phyloP scores from a whole-genome alignment of 2,329 filamentous ascomycete species.

The Magnaporthiopsis rhizophila region DNA sequence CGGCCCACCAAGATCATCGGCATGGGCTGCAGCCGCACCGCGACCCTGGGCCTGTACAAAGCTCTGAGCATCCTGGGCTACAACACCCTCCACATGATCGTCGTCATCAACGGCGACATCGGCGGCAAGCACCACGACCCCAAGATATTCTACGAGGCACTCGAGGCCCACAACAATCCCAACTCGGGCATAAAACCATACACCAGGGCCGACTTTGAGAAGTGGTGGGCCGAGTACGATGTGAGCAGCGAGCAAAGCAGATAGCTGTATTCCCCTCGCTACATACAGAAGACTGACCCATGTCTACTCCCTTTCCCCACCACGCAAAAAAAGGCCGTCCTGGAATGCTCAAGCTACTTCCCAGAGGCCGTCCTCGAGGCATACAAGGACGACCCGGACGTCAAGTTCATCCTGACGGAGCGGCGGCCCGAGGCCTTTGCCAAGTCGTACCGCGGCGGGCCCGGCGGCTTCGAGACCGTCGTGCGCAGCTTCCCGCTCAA shows the following conservation, averaged over 20 bases:
- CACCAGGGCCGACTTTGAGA: conserved; percentile 18
- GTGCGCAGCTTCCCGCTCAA: conserved; percentile 18
- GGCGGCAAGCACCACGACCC: conserved; percentile 9
- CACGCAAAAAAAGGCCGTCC: conserved; percentile 9
- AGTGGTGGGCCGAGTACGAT: conserved; percentile 19
- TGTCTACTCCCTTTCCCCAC: too few species aligned
- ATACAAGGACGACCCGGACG: conserved; percentile 24
- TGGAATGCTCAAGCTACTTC: conserved; percentile 24
- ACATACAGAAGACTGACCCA: too few species aligned
- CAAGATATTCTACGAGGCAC: conserved; percentile 14
- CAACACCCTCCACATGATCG: conserved; percentile 17
- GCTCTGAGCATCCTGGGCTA: conserved; percentile 18
- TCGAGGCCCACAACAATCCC: conserved; percentile 11
- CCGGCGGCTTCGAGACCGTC: too few species aligned
- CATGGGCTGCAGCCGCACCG: conserved; percentile 11
- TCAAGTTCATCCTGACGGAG: conserved; percentile 28
- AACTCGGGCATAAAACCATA: conserved; percentile 16
- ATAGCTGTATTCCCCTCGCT: too few species aligned
- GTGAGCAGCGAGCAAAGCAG: conserved; percentile 8
- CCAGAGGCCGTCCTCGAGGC: conserved; percentile 19
- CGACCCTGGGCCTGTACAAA: conserved; percentile 18
- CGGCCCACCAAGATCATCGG: conserved; percentile 2
- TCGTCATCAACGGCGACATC: conserved; percentile 9
- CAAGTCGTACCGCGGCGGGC: conserved; percentile 12
- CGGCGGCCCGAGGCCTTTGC: conserved; percentile 26